These are phyloP conservation scores for Przewalskia tangutica DNA, from an alignment of 257 asterid species.

Conservation along the genomic window DNA sequence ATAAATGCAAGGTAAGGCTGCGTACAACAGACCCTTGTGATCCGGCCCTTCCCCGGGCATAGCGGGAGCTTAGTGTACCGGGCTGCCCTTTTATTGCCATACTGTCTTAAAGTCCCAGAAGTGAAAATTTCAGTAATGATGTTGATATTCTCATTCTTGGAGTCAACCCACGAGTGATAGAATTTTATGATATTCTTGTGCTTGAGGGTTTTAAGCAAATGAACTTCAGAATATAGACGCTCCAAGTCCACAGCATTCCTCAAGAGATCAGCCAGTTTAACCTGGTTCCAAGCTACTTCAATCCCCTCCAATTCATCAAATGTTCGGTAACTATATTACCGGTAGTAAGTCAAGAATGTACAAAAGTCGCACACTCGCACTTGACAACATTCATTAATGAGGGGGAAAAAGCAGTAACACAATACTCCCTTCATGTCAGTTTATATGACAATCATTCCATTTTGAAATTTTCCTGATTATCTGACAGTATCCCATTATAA, in stretches of 20 bases:
- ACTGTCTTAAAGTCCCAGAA: conserved; percentile 88
- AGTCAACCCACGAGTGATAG: conserved; percentile 82
- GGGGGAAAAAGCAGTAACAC: not conserved
- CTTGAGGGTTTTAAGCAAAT: conserved; percentile 83
- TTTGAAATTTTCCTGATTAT: not conserved
- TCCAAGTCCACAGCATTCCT: conserved; percentile 73
- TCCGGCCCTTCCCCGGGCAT: too few species aligned
- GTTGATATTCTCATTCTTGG: conserved; percentile 71
- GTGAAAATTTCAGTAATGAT: conserved; percentile 92
- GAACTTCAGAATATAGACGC: conserved; percentile 81
- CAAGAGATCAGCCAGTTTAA: conserved; percentile 65
- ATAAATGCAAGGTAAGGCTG: too few species aligned
- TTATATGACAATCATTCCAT: not conserved
- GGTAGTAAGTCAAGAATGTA: conserved; percentile 36
- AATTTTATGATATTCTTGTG: conserved; percentile 89
- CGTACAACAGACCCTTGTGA: too few species aligned
- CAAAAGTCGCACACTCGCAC: not conserved
- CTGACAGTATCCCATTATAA: not conserved
- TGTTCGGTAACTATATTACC: conserved; percentile 65
- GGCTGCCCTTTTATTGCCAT: too few species aligned
- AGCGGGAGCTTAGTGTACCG: too few species aligned
- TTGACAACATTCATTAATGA: not conserved
- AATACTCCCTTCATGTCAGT: not conserved
- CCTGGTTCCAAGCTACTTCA: conserved; percentile 97
- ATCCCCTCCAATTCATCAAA: conserved; percentile 93